Base-by-base conservation (phyloP, 768 basidiomycete species). In the Hericium coralloides region DNA sequence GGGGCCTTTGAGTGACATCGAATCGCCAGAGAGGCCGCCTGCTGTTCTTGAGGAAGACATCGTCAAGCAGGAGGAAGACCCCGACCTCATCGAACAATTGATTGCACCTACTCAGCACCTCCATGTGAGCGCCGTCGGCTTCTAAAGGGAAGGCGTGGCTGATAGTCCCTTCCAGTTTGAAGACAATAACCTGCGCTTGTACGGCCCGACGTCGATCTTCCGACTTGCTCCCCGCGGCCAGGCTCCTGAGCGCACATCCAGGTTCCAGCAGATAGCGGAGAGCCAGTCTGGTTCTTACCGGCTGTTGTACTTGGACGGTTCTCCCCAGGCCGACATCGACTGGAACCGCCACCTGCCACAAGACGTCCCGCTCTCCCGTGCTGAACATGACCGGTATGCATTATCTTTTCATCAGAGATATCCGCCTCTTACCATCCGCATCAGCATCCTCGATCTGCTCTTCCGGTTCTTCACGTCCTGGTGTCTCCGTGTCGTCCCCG, bases 391-490 rank as follows among this genome's bases (percentile, higher is more conserved):
- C 56, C 56, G 61, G 67, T 68, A 37, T 36, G 26, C 41, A 45
- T 49, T 47, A 12, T 48, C 39, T 25, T 36, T 23, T 18, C 25
- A 31, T 31, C 8, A 20, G 22, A 10, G 31, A 15, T 43, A 12
- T 20, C 22, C 37, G 38, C 1, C 22, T 15, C 23, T 18, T 26
- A 38, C 25, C 15, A 37, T 9, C 51, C 38, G 26, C 49, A 26
- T 55, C 55, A 73, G 71, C 26, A 65, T 76, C 14, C 68, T 77
- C 36, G 68, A 68, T 39, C 63, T 72, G n/a, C 61, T 72, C 38
- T 74, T 75, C 66, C 71, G 69, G 39, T 73, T 72, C 60, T 73
- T 71, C 63, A 68, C 72, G 10, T 67, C 66, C 25, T 77, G 73
- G 73, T 65, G 68, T 41, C 64, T 73, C 31, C 74, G 75, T 43